phyloP scores from a whole-genome alignment of 306 rosid genomes.

The Abrus pulchellus region DNA sequence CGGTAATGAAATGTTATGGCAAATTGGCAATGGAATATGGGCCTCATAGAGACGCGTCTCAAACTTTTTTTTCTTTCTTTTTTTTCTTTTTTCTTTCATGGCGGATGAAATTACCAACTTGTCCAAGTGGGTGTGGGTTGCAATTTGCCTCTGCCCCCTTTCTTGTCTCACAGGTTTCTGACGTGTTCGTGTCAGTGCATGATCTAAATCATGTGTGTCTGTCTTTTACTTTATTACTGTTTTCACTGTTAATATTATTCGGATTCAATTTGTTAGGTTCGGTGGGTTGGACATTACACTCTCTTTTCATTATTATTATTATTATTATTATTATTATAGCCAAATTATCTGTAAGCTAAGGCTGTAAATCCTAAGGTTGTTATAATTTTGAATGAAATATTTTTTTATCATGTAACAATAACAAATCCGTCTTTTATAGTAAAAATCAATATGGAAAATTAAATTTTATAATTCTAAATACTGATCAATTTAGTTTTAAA shows the following conservation, averaged over 20 bases:
- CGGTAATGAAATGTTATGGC: constrained; percentile 49
- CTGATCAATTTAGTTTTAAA: too few species aligned
- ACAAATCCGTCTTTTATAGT: too few species aligned
- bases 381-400: background rate
- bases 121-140: constrained; percentile 42
- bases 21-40: constrained; percentile 58
- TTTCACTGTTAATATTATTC: background rate
- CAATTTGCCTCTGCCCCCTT: constrained; percentile 23
- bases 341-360: background rate
- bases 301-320: too few species aligned
- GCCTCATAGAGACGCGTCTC: constrained; percentile 86
- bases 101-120: constrained; percentile 48
- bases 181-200: constrained; percentile 51
- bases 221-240: constrained; percentile 21
- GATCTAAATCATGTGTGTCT: constrained; percentile 14
- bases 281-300: background rate
- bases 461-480: too few species aligned
- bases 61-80: constrained; percentile 45
- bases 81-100: background rate
- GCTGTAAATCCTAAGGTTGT: background rate
- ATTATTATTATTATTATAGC: background rate
- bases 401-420: too few species aligned
- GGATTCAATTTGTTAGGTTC: background rate
- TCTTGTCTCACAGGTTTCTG: constrained; percentile 39
- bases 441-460: too few species aligned